phyloP scores from a whole-genome alignment of 805 yeast genomes.

The Grigorovia jiainica region DNA sequence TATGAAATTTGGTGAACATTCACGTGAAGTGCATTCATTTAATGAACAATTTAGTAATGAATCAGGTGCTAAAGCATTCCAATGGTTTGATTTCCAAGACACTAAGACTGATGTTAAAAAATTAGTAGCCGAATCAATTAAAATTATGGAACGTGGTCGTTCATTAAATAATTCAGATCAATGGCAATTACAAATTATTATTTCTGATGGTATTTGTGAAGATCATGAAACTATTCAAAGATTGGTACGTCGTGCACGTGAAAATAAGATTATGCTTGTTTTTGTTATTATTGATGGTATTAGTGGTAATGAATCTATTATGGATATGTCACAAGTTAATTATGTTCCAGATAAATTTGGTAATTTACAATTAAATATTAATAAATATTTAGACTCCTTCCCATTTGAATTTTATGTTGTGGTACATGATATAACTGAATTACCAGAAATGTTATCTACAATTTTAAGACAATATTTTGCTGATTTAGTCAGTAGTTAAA shows the following conservation, averaged over 20 bases:
- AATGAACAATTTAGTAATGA: conserved; percentile 76
- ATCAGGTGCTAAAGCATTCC: conserved; percentile 75
- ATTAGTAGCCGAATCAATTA: conserved; percentile 62
- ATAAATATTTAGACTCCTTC: conserved; percentile 81
- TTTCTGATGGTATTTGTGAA: conserved; percentile 96
- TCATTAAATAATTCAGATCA: conserved; percentile 49
- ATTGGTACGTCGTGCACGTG: conserved; percentile 84
- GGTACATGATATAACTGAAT: conserved; percentile 76
- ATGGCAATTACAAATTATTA: conserved; percentile 89
- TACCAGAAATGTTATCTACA: conserved; percentile 84
- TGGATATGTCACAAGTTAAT: conserved; percentile 90
- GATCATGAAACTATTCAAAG: conserved; percentile 78
- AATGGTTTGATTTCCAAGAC: conserved; percentile 85
- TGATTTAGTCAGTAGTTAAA: conserved; percentile 39
- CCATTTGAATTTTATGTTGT: conserved; percentile 97
- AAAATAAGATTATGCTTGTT: conserved; percentile 86
- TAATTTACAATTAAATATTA: conserved; percentile 61
- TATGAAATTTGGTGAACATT: conserved; percentile 80
- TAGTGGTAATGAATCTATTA: conserved; percentile 64
- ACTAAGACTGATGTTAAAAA: conserved; percentile 73
- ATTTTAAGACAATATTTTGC: conserved; percentile 89
- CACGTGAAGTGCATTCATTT: conserved; percentile 82
- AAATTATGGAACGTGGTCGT: conserved; percentile 54
- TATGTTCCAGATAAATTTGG: conserved; percentile 69
- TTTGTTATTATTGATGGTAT: conserved; percentile 91